Conservation (phyloP, 805 yeast species). For the Schwanniomyces sp. region DNA sequence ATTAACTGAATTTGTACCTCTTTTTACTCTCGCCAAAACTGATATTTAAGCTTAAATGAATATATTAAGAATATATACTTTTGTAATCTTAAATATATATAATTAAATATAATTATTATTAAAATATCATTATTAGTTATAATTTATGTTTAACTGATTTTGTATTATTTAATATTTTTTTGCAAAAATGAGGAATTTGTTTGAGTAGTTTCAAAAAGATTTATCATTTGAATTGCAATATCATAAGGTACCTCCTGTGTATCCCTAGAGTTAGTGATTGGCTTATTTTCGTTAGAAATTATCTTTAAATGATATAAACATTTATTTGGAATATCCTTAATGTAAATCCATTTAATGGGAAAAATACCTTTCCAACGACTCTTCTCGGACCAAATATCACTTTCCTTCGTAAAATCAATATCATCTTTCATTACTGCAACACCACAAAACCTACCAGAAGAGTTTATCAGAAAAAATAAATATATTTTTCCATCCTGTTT, state of each 20-base stretch:
- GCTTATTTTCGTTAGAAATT: conserved; percentile 45
- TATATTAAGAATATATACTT: too few species aligned
- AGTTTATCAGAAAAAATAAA: conserved; percentile 58
- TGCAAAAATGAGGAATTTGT: conserved; percentile 1
- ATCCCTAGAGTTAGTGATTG: conserved; percentile 61
- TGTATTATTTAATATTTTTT: neutral
- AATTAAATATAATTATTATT: neutral
- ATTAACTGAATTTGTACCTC: too few species aligned
- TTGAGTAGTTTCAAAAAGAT: conserved; percentile 35
- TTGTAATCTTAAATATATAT: too few species aligned
- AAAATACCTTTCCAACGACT: conserved; percentile 55
- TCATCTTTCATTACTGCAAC: conserved; percentile 51
- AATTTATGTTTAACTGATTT: neutral
- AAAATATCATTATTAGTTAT: neutral
- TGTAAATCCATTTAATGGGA: conserved; percentile 51
- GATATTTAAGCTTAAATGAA: too few species aligned
- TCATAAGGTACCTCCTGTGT: conserved; percentile 57
- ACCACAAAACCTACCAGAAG: conserved; percentile 59
- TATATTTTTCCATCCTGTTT: conserved; percentile 32
- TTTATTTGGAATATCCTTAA: conserved; percentile 52
- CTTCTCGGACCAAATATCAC: conserved; percentile 47
- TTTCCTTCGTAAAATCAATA: conserved; percentile 34
- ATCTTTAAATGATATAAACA: conserved; percentile 45
- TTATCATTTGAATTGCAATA: conserved; percentile 47
- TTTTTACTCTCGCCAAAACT: too few species aligned